A percentile compares a stretch with the other conserved stretches of the same genome.
phyloP scores from a whole-genome alignment of 768 basidiomycete genomes.

The Boletales sp. region DNA sequence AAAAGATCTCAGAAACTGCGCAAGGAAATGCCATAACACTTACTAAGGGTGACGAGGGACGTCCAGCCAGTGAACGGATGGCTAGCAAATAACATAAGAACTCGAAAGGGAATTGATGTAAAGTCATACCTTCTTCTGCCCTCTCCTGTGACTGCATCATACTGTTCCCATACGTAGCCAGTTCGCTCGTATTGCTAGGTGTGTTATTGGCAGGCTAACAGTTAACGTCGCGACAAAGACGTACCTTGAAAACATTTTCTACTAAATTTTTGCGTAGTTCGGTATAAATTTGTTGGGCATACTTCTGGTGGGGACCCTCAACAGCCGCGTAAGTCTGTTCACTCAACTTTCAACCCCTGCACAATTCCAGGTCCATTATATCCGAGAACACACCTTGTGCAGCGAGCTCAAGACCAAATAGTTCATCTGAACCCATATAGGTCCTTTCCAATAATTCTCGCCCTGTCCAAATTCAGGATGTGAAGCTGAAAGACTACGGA shows the following conservation, averaged over 20 bases:
- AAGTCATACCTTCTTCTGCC: constrained; percentile 74
- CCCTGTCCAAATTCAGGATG: constrained; percentile 89
- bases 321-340: constrained; percentile 70
- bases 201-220: constrained; percentile 4
- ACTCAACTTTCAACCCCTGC: constrained; percentile 1
- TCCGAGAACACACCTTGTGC: constrained; percentile 52
- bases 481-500: constrained; percentile 83
- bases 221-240: constrained; percentile 1
- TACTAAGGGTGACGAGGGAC: constrained; percentile 82
- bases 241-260: constrained; percentile 72
- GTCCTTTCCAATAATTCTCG: constrained; percentile 97
- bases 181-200: constrained; percentile 84
- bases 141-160: constrained; percentile 78
- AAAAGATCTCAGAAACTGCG: constrained; percentile 7
- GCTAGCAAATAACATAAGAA: constrained; percentile 37
- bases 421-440: constrained; percentile 98
- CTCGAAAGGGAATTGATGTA: neutral
- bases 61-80: constrained; percentile 99
- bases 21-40: constrained; percentile 31
- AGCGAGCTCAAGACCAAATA: constrained; percentile 81
- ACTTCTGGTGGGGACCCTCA: constrained; percentile 76
- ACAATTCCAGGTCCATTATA: neutral
- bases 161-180: constrained; percentile 98
- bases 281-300: constrained; percentile 73
- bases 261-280: constrained; percentile 81